Conservation (phyloP, 78 protist genomes). For the Chrysochromulina tobinii region DNA sequence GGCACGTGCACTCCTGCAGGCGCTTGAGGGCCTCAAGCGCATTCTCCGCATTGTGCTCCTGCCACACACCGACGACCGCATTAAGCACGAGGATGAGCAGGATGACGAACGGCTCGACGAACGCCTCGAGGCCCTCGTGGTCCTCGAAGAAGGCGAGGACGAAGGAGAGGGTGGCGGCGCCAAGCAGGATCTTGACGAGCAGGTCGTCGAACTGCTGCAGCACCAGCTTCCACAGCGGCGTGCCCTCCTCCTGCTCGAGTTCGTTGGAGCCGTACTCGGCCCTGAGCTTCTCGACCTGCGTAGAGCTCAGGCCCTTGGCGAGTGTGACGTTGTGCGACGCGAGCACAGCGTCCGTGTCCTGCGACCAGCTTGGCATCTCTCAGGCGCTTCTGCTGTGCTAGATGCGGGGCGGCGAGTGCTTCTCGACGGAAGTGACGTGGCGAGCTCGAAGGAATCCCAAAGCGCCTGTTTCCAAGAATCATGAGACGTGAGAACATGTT, state of each 20-base stretch:
- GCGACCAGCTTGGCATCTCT: too few species aligned
- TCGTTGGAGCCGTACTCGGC: conserved; percentile 35
- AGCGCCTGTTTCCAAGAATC: too few species aligned
- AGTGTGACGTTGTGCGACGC: neutral
- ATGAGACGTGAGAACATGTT: too few species aligned
- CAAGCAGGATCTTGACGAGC: conserved; percentile 76
- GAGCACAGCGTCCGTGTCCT: neutral
- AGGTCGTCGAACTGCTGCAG: conserved; percentile 78
- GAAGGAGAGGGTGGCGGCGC: conserved; percentile 63
- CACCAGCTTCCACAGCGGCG: conserved; percentile 61
- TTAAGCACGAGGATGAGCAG: conserved; percentile 68
- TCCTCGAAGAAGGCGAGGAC: conserved; percentile 69
- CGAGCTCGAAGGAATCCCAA: too few species aligned
- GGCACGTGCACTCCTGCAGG: neutral
- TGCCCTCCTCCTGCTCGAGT: conserved; percentile 28
- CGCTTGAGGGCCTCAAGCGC: conserved; percentile 63
- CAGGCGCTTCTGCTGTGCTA: too few species aligned
- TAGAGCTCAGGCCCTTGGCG: conserved; percentile 7
- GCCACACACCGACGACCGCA: conserved; percentile 75
- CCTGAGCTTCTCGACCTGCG: neutral
- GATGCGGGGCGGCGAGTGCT: too few species aligned
- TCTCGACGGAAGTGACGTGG: too few species aligned
- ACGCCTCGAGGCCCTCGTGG: conserved; percentile 21
- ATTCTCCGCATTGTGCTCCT: conserved; percentile 68
- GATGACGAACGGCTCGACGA: conserved; percentile 68